Base-by-base conservation (phyloP, 192 early-diverging fungal species). In the Backusella tuberculispora region DNA sequence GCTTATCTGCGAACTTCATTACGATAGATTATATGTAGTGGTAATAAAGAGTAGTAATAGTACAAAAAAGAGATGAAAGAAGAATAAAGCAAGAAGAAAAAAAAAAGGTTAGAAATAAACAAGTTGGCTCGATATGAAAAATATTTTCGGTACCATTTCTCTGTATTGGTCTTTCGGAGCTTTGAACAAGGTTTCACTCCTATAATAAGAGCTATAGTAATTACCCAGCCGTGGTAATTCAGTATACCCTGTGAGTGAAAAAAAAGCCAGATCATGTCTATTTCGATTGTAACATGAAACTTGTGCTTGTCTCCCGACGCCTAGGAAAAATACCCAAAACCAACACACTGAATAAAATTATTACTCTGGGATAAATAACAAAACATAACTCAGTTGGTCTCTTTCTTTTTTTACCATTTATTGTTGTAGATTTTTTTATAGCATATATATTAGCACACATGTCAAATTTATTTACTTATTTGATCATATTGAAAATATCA, bases 1-100 rank as follows among this genome's bases (percentile, higher is more conserved):
- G 86, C 81, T 93, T 91, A 65, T 85, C 85, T 50, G 94, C 95
- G 85, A 95, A 97, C 84, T 97, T 97, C 95, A 97, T 97, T 34
- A n/a, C 17, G 10, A 24, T 44, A 14, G 42, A 45, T 45, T 44
- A 68, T 8, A 24, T 13, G 17, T 42, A 6, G 12, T 46, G 5
- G 13, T n/a, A 26, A 46, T 7, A 17, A 65, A 40, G 3, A 65
- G 21, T 37, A 48, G 44, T 24, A 66, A 43, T 17, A 42, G 69
- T 29, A 75, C 48, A 71, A 38, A 34, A 29, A n/a, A 19, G 45
- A 14, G 45, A 46, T 14, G 0, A 15, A 53, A 21, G n/a, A 53
- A 24, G 42, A 43, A 3, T n/a, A 21, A 56, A 56, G 21, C 19
- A 56, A 48, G 14, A 17, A 19, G 29, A 2, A 2, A 2, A 34